Evolutionary conservation across 768 basidiomycete genomes (phyloP).

Genomic region (Pulveroboletus sp.): DNA sequence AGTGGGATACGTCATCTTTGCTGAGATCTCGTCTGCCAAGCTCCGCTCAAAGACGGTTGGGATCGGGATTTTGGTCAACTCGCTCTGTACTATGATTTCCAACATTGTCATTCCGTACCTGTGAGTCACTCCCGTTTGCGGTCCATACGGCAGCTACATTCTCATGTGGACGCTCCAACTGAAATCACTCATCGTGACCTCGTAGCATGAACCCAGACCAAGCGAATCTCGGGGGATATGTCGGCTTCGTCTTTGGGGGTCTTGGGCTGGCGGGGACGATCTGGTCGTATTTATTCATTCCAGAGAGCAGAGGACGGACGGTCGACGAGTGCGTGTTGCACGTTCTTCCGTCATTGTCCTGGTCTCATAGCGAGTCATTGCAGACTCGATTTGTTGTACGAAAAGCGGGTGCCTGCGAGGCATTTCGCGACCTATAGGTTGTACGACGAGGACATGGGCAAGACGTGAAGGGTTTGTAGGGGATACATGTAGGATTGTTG

Average conservation of each 20-base stretch:
- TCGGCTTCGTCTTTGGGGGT: slow-evolving; percentile 27
- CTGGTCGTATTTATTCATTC: slow-evolving; percentile 28
- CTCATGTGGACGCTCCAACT: neutral
- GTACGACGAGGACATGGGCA: slow-evolving; percentile 2
- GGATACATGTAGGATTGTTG: too few relatives aligned
- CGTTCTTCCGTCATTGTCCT: neutral
- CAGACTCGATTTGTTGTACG: slow-evolving; percentile 31
- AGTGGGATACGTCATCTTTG: slow-evolving; percentile 25
- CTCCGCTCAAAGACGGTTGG: slow-evolving; percentile 30
- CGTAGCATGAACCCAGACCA: slow-evolving; percentile 26
- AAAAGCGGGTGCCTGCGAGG: slow-evolving; percentile 27
- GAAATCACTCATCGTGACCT: neutral
- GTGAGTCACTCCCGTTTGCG: slow-evolving; percentile 5
- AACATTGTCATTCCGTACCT: slow-evolving; percentile 28
- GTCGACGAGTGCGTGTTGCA: slow-evolving; percentile 24
- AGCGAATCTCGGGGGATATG: slow-evolving; percentile 25
- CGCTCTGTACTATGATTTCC: slow-evolving; percentile 22
- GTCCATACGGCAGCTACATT: too few relatives aligned
- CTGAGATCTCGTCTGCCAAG: slow-evolving; percentile 28
- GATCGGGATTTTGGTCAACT: slow-evolving; percentile 22
- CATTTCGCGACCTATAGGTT: slow-evolving; percentile 19
- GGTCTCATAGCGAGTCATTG: neutral
- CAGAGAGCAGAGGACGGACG: slow-evolving; percentile 26
- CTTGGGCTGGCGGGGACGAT: slow-evolving; percentile 16
- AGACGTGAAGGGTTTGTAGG: neutral